These are phyloP conservation scores for Fusarium poae DNA, from an alignment of 2,329 filamentous ascomycete genomes.

Conservation along the genomic window DNA sequence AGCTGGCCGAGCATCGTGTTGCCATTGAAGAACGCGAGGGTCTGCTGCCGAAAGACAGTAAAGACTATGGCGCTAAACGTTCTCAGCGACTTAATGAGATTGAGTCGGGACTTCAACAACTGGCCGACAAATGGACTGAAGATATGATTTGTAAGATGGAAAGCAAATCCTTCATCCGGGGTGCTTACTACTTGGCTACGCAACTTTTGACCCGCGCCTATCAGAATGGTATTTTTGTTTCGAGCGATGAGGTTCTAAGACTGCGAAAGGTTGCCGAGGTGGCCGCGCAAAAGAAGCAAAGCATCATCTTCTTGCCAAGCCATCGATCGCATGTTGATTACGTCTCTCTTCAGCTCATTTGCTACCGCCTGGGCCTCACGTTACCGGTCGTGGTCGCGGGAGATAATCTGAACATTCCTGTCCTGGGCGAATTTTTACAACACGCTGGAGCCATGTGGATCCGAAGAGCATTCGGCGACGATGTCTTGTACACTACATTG, in stretches of 20 bases:
- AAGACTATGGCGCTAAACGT: slow-evolving; percentile 64
- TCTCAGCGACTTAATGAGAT: slow-evolving; percentile 72
- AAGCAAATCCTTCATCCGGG: slow-evolving; percentile 89
- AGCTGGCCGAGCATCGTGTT: slow-evolving; percentile 81
- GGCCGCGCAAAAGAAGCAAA: slow-evolving; percentile 89
- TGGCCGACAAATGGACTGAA: slow-evolving; percentile 88
- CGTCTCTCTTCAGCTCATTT: slow-evolving; percentile 93
- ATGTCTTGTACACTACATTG: slow-evolving; percentile 89
- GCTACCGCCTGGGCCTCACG: slow-evolving; percentile 90
- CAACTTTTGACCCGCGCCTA: slow-evolving; percentile 93
- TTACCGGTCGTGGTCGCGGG: slow-evolving; percentile 93
- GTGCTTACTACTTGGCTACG: slow-evolving; percentile 89
- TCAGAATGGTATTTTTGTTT: slow-evolving; percentile 97
- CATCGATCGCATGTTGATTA: slow-evolving; percentile 98
- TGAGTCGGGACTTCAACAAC: slow-evolving; percentile 79
- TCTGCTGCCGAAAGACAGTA: slow-evolving; percentile 68
- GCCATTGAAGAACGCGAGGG: slow-evolving; percentile 83
- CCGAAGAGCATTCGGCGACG: slow-evolving; percentile 89
- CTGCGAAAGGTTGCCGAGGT: slow-evolving; percentile 84
- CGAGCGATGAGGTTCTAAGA: slow-evolving; percentile 90
- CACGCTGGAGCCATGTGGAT: slow-evolving; percentile 99
- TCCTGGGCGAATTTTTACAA: slow-evolving; percentile 90
- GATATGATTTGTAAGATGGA: slow-evolving; percentile 99
- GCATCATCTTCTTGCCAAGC: slow-evolving; percentile 94
- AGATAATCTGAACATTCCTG: slow-evolving; percentile 94